A percentile compares a stretch with the other conserved stretches of the same genome.
Evolutionary conservation across 345 rosid genomes (phyloP).

Genomic region (Murraya koenigii): DNA sequence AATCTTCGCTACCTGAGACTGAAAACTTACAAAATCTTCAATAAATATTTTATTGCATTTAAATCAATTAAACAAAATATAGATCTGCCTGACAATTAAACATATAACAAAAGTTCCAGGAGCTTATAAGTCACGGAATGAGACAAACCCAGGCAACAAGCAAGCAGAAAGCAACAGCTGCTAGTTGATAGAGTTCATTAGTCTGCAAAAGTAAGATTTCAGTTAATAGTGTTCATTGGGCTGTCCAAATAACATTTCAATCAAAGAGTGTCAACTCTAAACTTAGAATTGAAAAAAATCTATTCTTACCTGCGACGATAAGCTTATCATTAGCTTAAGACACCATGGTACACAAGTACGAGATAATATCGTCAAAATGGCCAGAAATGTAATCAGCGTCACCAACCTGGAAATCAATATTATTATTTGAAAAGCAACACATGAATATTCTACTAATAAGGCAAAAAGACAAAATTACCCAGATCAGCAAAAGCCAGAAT

Average conservation of each 20-base stretch:
- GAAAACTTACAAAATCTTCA: background rate
- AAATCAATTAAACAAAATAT: background rate
- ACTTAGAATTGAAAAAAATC: slow-evolving; percentile 13
- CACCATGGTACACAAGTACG: slow-evolving; percentile 86
- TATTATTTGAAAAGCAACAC: background rate
- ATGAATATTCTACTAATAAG: background rate
- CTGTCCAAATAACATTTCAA: slow-evolving; percentile 41
- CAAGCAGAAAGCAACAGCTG: slow-evolving; percentile 93
- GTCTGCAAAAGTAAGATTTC: slow-evolving; percentile 58
- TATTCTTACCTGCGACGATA: slow-evolving; percentile 66
- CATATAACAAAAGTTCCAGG: background rate
- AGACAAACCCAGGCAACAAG: slow-evolving; percentile 94
- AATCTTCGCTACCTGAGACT: background rate
- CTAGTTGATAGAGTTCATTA: slow-evolving; percentile 97
- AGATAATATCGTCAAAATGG: slow-evolving; percentile 58
- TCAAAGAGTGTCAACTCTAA: slow-evolving; percentile 12
- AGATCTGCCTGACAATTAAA: background rate
- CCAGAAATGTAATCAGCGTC: slow-evolving; percentile 66
- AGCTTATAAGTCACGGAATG: slow-evolving; percentile 14
- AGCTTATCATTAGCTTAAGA: slow-evolving; percentile 83
- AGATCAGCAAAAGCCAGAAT: background rate
- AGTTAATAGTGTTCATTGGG: slow-evolving; percentile 71
- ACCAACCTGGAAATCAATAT: slow-evolving; percentile 53
- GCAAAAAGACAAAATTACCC: background rate
- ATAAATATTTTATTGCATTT: background rate